A percentile compares a stretch with the other conserved stretches of the same genome.
Evolutionary conservation across 805 yeast species (phyloP).

Genomic region (Jamesozyma gamospora): DNA sequence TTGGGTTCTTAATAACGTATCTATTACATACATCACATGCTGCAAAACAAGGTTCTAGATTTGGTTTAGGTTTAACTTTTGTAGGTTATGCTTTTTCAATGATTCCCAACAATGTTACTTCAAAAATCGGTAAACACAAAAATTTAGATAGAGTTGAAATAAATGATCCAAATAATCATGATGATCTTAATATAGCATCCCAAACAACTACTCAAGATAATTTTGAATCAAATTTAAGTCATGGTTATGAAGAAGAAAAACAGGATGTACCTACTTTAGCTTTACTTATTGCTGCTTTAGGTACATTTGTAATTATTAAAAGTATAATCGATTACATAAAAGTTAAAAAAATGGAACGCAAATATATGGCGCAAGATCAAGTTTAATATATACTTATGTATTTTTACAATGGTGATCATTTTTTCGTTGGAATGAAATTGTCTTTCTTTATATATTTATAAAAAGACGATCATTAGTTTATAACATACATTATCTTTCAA

Average conservation of each 20-base stretch:
- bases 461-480: no score
- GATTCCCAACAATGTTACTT: constrained; percentile 36
- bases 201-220: constrained; percentile 18
- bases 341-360: constrained; percentile 66
- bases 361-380: constrained; percentile 21
- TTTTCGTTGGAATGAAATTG: no score
- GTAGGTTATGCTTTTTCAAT: constrained; percentile 56
- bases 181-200: constrained; percentile 27
- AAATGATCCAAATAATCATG: constrained; percentile 47
- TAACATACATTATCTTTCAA: no score
- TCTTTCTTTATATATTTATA: no score
- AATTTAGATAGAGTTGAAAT: constrained; percentile 40
- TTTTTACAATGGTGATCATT: no score
- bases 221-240: constrained; percentile 24
- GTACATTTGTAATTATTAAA: constrained; percentile 53
- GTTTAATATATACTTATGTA: neutral
- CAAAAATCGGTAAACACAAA: constrained; percentile 25
- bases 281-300: constrained; percentile 54
- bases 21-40: constrained; percentile 93
- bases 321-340: constrained; percentile 62
- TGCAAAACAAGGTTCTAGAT: constrained; percentile 87
- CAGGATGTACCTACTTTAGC: constrained; percentile 45
- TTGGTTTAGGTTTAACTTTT: constrained; percentile 82
- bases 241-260: constrained; percentile 26
- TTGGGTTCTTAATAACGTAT: constrained; percentile 86